Evolutionary conservation across 768 basidiomycete species (phyloP).

Genomic region (Gymnopilus dilepis): DNA sequence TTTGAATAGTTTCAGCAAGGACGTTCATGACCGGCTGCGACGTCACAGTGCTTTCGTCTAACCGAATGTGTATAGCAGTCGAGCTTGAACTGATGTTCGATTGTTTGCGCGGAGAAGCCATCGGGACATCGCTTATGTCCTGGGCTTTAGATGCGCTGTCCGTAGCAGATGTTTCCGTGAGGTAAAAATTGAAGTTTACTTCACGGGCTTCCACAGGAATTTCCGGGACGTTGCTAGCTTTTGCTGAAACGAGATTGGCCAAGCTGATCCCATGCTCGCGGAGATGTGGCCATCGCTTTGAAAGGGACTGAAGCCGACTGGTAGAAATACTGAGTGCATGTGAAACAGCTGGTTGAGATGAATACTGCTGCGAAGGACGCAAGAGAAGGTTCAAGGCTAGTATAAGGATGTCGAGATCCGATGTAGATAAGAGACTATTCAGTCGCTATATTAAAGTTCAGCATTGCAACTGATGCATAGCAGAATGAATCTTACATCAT

Average conservation of each 20-base stretch:
- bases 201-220: slow-evolving; percentile 78
- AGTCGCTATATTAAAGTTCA: slow-evolving; percentile 64
- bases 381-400: slow-evolving; percentile 84
- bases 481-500: slow-evolving; percentile 74
- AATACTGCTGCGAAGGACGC: slow-evolving; percentile 95
- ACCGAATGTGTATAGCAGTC: slow-evolving; percentile 64
- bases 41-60: slow-evolving; percentile 64
- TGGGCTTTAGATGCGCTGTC: slow-evolving; percentile 56
- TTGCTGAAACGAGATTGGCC: slow-evolving; percentile 68
- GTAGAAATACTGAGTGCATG: slow-evolving; percentile 83
- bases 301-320: slow-evolving; percentile 79
- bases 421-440: slow-evolving; percentile 85
- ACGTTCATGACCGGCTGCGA: slow-evolving; percentile 75
- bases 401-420: slow-evolving; percentile 88
- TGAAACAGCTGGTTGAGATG: slow-evolving; percentile 83
- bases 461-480: slow-evolving; percentile 12
- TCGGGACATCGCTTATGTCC: slow-evolving; percentile 47
- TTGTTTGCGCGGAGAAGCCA: slow-evolving; percentile 51
- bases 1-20: slow-evolving; percentile 73
- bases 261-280: slow-evolving; percentile 83
- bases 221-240: slow-evolving; percentile 58
- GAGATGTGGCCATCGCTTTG: slow-evolving; percentile 83
- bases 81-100: slow-evolving; percentile 37
- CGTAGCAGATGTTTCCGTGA: slow-evolving; percentile 48
- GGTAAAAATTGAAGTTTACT: slow-evolving; percentile 84